Percentiles rank a stretch among this genome's conserved stretches.
Conservation (phyloP, 2,329 filamentous ascomycete species). For the Neofusicoccum laricinum region DNA sequence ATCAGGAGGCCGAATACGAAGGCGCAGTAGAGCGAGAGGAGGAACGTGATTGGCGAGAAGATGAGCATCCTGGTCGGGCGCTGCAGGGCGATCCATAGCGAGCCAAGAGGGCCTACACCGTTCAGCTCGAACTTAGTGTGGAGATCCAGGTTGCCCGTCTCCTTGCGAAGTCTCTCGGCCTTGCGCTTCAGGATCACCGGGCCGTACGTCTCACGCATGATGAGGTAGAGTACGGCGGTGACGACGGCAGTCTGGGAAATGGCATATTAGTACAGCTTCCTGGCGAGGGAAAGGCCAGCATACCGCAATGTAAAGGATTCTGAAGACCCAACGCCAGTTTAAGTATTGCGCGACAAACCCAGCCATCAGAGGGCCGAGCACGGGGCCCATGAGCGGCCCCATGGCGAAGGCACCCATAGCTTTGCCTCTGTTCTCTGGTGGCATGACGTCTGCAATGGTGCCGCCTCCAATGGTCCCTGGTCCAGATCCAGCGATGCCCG, state of each 20-base stretch:
- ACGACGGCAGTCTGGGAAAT: not conserved
- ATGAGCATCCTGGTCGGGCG: slow-evolving; percentile 25
- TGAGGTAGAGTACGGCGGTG: not conserved
- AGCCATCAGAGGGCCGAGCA: slow-evolving; percentile 35
- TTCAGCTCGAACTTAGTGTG: slow-evolving; percentile 32
- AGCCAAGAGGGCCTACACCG: not conserved
- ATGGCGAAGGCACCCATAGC: slow-evolving; percentile 49
- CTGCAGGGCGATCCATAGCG: slow-evolving; percentile 21
- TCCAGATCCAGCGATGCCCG: slow-evolving; percentile 23
- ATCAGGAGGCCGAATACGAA: slow-evolving; percentile 21
- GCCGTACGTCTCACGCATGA: slow-evolving; percentile 55
- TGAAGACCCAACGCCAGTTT: not conserved
- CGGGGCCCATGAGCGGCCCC: slow-evolving; percentile 51
- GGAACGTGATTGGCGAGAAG: slow-evolving; percentile 23
- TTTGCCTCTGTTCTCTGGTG: slow-evolving; percentile 44
- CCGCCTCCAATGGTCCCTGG: slow-evolving; percentile 48
- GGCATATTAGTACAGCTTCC: not conserved
- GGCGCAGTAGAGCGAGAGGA: slow-evolving; percentile 17
- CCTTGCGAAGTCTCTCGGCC: slow-evolving; percentile 56
- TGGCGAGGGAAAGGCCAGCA: not conserved
- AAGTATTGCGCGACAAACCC: not conserved
- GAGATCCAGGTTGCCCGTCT: slow-evolving; percentile 51
- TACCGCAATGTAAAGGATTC: not conserved
- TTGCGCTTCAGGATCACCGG: slow-evolving; percentile 47
- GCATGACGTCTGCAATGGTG: slow-evolving; percentile 51